Evolutionary conservation across 495 filamentous ascomycete species (phyloP).

Genomic region (Sordaria brevicollis): DNA sequence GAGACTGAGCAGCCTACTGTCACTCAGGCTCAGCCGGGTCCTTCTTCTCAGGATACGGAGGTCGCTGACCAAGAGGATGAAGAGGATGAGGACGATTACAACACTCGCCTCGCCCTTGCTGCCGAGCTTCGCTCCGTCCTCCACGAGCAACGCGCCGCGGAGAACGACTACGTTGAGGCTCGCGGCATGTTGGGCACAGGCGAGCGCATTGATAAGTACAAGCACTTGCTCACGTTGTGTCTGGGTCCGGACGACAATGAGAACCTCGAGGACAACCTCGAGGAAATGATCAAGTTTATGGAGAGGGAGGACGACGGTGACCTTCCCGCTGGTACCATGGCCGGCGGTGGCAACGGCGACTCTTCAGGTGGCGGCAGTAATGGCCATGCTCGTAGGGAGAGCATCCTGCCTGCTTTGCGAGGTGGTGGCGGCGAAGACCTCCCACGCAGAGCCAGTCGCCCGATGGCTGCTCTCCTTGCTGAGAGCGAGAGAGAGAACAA

Average conservation of each 20-base stretch:
- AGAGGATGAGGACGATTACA: slow-evolving; percentile 18
- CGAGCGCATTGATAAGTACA: slow-evolving; percentile 39
- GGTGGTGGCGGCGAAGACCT: background rate
- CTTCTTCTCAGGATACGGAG: background rate
- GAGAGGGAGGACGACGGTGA: slow-evolving; percentile 29
- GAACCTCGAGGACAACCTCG: slow-evolving; percentile 34
- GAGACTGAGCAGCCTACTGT: background rate
- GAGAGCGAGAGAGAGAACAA: background rate
- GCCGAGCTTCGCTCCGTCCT: slow-evolving; percentile 28
- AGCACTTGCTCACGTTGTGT: slow-evolving; percentile 33
- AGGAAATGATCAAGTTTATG: slow-evolving; percentile 42
- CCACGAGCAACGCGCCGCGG: slow-evolving; percentile 26
- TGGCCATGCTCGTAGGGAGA: background rate
- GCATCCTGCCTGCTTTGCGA: background rate
- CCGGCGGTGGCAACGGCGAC: background rate
- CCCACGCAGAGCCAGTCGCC: background rate
- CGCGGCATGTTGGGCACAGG: slow-evolving; percentile 33
- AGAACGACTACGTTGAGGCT: slow-evolving; percentile 38
- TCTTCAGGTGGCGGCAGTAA: background rate
- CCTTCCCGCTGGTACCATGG: background rate
- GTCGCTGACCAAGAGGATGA: background rate
- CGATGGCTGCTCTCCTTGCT: background rate
- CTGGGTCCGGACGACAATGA: slow-evolving; percentile 36
- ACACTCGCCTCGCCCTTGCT: slow-evolving; percentile 28
- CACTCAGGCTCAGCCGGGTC: background rate